These are phyloP conservation scores for Magnaporthiopsis poae DNA, from an alignment of 2,329 filamentous ascomycete genomes.

Conservation along the genomic window DNA sequence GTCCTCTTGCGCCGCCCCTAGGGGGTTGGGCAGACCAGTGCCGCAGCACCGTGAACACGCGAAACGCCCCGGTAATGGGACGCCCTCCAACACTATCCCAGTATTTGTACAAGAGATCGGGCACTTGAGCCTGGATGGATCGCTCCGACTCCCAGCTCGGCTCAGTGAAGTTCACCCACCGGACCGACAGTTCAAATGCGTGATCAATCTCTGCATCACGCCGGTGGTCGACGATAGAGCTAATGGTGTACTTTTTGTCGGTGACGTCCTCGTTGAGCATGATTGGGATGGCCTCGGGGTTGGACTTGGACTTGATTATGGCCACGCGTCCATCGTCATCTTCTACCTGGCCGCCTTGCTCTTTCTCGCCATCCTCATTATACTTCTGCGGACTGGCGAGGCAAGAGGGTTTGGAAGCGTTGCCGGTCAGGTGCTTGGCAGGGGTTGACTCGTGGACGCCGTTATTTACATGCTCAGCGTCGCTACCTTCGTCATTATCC, in stretches of 20 bases:
- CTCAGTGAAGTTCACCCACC: neutral
- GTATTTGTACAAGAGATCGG: constrained; percentile 3
- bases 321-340: neutral
- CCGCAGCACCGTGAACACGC: constrained; percentile 5
- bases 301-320: neutral
- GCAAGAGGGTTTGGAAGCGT: neutral
- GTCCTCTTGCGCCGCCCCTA: neutral
- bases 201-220: neutral
- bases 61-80: neutral
- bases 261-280: constrained; percentile 3
- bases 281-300: neutral
- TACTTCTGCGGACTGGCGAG: neutral
- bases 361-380: neutral
- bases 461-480: neutral
- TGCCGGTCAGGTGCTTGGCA: neutral
- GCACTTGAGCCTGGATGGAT: constrained; percentile 4
- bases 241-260: constrained; percentile 3
- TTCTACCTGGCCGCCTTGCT: neutral
- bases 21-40: neutral
- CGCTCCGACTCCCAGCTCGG: constrained; percentile 6
- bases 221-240: constrained; percentile 3
- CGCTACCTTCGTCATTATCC: neutral
- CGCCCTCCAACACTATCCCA: constrained; percentile 1
- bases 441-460: neutral
- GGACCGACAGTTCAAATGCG: constrained; percentile 1